phyloP scores from a whole-genome alignment of 176 grass and related monocot genomes.

The Oryza meridionalis region DNA sequence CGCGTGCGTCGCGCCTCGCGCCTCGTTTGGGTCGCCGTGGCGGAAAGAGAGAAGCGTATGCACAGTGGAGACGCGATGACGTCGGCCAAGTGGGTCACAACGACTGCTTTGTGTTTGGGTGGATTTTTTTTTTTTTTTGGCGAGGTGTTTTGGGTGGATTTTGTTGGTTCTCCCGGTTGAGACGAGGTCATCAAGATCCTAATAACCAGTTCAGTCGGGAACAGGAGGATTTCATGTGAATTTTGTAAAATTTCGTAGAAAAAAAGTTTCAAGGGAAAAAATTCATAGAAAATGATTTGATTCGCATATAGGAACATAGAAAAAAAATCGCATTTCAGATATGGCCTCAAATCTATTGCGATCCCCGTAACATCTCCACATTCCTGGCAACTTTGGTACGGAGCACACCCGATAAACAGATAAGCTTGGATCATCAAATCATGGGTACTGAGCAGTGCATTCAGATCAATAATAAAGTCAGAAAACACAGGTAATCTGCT shows the following conservation, averaged over 20 bases:
- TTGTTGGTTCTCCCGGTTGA: no score
- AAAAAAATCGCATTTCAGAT: background rate
- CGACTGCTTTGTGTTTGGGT: background rate
- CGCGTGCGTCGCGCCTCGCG: background rate
- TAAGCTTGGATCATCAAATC: background rate
- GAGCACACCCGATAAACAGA: no score
- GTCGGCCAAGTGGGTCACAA: background rate
- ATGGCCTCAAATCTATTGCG: background rate
- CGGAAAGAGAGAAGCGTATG: background rate
- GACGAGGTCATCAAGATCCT: no score
- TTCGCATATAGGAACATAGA: no score
- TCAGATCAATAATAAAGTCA: background rate
- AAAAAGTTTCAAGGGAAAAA: no score
- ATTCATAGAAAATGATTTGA: no score
- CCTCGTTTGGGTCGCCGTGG: background rate
- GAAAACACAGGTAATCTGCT: background rate
- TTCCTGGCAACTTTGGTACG: background rate
- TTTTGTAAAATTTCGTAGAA: no score
- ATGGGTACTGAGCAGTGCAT: background rate
- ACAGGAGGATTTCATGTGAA: no score
- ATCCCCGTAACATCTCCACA: background rate
- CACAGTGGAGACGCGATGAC: background rate
- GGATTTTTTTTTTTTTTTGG: no score
- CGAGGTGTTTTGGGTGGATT: background rate
- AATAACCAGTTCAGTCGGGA: no score